These are phyloP conservation scores for Diplodia intermedia DNA, from an alignment of 2,329 filamentous ascomycete genomes.

Conservation along the genomic window DNA sequence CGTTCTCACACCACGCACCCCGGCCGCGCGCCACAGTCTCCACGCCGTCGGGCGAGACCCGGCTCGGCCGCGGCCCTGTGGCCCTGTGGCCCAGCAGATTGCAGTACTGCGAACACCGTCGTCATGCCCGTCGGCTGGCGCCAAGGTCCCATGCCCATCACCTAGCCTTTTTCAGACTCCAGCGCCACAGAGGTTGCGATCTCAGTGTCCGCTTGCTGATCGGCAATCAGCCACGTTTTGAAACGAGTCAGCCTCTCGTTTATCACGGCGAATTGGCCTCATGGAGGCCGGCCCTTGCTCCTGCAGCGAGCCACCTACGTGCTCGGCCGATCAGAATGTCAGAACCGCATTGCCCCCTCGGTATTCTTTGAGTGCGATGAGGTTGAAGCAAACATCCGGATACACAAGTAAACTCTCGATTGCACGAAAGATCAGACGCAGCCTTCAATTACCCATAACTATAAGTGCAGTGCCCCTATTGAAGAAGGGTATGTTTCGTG, in stretches of 20 bases:
- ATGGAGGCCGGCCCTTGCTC: neutral
- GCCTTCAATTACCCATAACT: too few species aligned
- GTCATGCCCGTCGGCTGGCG: slow-evolving; percentile 8
- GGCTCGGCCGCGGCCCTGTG: neutral
- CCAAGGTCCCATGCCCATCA: neutral
- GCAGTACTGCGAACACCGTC: slow-evolving; percentile 18
- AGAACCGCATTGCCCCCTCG: neutral
- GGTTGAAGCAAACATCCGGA: too few species aligned
- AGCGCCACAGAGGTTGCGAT: slow-evolving; percentile 10
- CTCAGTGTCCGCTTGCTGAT: neutral
- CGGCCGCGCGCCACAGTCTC: neutral
- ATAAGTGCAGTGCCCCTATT: too few species aligned
- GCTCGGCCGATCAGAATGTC: neutral
- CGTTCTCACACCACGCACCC: slow-evolving; percentile 7
- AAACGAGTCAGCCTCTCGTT: slow-evolving; percentile 24
- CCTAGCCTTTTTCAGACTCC: slow-evolving; percentile 7
- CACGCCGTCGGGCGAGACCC: slow-evolving; percentile 5
- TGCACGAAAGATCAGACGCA: too few species aligned
- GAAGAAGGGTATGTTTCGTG: too few species aligned
- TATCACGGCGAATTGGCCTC: slow-evolving; percentile 11
- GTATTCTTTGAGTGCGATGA: too few species aligned
- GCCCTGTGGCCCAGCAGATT: slow-evolving; percentile 4
- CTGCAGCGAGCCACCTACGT: neutral
- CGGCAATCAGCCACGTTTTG: slow-evolving; percentile 7
- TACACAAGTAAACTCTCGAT: too few species aligned